phyloP scores from a whole-genome alignment of 2,329 filamentous ascomycete genomes.

The Diaporthe nobilis region DNA sequence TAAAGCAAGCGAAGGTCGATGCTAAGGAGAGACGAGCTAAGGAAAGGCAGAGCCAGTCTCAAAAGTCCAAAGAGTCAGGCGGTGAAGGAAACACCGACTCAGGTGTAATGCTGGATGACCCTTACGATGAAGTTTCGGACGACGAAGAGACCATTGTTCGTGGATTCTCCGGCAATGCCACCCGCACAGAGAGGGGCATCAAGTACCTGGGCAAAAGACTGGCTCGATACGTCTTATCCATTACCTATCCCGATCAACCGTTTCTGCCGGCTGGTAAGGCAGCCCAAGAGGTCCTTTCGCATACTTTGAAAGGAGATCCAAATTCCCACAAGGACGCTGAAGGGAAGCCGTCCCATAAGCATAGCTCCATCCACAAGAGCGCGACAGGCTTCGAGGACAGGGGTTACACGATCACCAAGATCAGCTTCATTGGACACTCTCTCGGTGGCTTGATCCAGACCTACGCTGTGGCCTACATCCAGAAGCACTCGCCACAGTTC shows the following conservation, averaged over 20 bases:
- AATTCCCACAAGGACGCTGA: conserved; percentile 55
- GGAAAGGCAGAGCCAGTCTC: conserved; percentile 55
- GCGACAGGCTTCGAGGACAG: conserved; percentile 54
- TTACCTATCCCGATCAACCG: conserved; percentile 95
- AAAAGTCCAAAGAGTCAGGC: conserved; percentile 34
- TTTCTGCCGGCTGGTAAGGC: conserved; percentile 77
- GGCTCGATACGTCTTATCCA: conserved; percentile 88
- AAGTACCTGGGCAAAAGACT: conserved; percentile 97
- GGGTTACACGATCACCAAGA: conserved; percentile 89
- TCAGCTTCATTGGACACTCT: conserved; percentile 95
- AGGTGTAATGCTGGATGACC: conserved; percentile 41
- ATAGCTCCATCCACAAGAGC: conserved; percentile 66
- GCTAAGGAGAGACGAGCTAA: conserved; percentile 72
- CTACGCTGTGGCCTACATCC: conserved; percentile 95
- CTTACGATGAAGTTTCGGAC: conserved; percentile 55
- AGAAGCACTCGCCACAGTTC: conserved; percentile 94
- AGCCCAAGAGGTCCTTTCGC: conserved; percentile 58
- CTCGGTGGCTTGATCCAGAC: conserved; percentile 92
- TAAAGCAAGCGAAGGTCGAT: conserved; percentile 79
- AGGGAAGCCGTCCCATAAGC: conserved; percentile 57
- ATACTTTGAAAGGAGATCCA: conserved; percentile 55
- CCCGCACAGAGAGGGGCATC: conserved; percentile 92
- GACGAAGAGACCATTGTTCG: conserved; percentile 90
- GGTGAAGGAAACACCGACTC: conserved; percentile 34
- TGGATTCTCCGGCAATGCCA: conserved; percentile 91